These are phyloP conservation scores for Pugionium cornutum DNA, from an alignment of 345 rosid genomes.

Conservation along the genomic window DNA sequence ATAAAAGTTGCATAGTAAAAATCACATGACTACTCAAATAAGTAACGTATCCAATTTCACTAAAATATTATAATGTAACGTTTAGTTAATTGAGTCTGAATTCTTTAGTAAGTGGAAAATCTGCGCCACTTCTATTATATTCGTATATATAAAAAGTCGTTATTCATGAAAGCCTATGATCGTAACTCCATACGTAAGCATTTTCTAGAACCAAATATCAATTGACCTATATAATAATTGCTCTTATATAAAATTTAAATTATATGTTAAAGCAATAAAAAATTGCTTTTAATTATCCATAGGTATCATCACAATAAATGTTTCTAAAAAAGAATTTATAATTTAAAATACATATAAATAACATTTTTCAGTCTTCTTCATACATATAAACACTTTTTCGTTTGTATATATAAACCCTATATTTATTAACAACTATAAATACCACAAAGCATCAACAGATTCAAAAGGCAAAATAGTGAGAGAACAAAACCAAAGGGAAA, in stretches of 20 bases:
- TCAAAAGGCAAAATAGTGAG: constrained; percentile 21
- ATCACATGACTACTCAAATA: neutral
- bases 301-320: constrained; percentile 25
- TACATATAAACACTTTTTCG: neutral
- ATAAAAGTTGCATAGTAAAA: constrained; percentile 11
- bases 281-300: constrained; percentile 15
- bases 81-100: constrained; percentile 5
- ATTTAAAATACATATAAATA: neutral
- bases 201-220: constrained; percentile 29
- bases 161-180: constrained; percentile 19
- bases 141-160: constrained; percentile 3
- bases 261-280: neutral
- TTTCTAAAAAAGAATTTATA: neutral
- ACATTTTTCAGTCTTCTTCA: neutral
- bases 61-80: neutral
- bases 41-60: constrained; percentile 9
- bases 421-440: constrained; percentile 31
- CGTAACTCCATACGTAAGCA: constrained; percentile 40
- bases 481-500: neutral
- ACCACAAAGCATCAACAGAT: constrained; percentile 16
- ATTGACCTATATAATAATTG: neutral
- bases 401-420: constrained; percentile 11
- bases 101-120: constrained; percentile 24
- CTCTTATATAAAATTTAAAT: neutral
- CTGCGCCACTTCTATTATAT: neutral